Evolutionary conservation across 495 filamentous ascomycete genomes (phyloP).

Genomic region (Penicillium cinerascens): DNA sequence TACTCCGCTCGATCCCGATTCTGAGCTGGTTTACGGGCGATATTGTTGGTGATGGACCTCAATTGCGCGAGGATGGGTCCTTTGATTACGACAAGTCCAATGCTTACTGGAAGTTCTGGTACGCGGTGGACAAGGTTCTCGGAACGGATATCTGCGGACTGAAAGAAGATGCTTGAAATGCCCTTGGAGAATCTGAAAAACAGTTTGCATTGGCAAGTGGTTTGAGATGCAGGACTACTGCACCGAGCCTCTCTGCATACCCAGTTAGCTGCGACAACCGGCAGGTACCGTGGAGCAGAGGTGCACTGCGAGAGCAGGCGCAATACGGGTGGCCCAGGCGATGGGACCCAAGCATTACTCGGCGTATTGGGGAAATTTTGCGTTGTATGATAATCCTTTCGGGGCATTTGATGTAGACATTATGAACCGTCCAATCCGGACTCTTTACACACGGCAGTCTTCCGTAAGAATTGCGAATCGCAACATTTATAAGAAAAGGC

Average conservation of each 20-base stretch:
- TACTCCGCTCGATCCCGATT: slow-evolving; percentile 59
- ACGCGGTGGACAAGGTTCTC: slow-evolving; percentile 42
- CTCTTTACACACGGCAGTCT: not conserved
- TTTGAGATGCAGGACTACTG: not conserved
- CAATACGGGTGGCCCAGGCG: not conserved
- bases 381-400: slow-evolving; percentile 20
- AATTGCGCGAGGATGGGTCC: slow-evolving; percentile 70
- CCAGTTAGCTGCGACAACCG: too few relatives aligned
- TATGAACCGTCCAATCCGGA: slow-evolving; percentile 14
- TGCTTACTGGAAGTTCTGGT: slow-evolving; percentile 68
- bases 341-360: slow-evolving; percentile 9
- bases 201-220: not conserved
- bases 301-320: not conserved
- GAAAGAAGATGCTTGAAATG: slow-evolving; percentile 43
- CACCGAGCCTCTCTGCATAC: not conserved
- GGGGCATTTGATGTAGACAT: slow-evolving; percentile 12
- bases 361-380: slow-evolving; percentile 7
- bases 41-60: slow-evolving; percentile 75
- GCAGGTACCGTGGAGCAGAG: not conserved
- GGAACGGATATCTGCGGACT: slow-evolving; percentile 51
- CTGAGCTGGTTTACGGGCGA: slow-evolving; percentile 70
- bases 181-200: not conserved
- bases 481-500: not conserved
- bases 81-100: slow-evolving; percentile 75
- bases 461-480: not conserved